Evolutionary conservation across 257 asterid genomes (phyloP).

Genomic region (Fraxinus americana): DNA sequence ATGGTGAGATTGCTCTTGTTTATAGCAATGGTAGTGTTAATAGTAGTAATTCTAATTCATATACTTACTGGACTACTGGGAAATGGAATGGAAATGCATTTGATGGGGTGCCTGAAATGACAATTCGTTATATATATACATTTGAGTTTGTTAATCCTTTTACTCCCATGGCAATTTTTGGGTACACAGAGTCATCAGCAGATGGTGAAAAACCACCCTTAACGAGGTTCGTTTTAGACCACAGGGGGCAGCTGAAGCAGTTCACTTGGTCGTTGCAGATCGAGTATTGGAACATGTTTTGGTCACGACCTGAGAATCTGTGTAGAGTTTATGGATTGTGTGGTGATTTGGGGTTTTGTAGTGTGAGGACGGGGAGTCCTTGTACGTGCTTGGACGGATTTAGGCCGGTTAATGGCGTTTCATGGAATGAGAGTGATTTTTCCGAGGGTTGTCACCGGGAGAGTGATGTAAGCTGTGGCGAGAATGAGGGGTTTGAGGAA

Average conservation of each 20-base stretch:
- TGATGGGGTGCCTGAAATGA: slow-evolving; percentile 71
- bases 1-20: slow-evolving; percentile 71
- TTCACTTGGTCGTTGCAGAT: slow-evolving; percentile 72
- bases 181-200: slow-evolving; percentile 61
- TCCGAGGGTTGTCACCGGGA: slow-evolving; percentile 59
- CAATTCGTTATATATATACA: slow-evolving; percentile 65
- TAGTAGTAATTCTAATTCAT: slow-evolving; percentile 16
- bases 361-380: slow-evolving; percentile 43
- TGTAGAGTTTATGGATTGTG: slow-evolving; percentile 64
- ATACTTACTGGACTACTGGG: slow-evolving; percentile 73
- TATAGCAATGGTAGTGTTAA: slow-evolving; percentile 30
- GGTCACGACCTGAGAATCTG: slow-evolving; percentile 78
- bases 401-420: slow-evolving; percentile 43
- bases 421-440: slow-evolving; percentile 72
- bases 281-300: slow-evolving; percentile 65
- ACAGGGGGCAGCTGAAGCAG: slow-evolving; percentile 66
- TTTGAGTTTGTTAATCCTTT: slow-evolving; percentile 57
- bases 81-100: slow-evolving; percentile 73
- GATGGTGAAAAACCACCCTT: slow-evolving; percentile 67
- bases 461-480: slow-evolving; percentile 39
- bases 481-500: slow-evolving; percentile 60
- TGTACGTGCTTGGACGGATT: slow-evolving; percentile 66
- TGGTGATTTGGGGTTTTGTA: slow-evolving; percentile 74
- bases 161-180: slow-evolving; percentile 66
- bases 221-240: slow-evolving; percentile 65